Base-by-base conservation (phyloP, 306 rosid genomes). In the Cicer arietinum region DNA sequence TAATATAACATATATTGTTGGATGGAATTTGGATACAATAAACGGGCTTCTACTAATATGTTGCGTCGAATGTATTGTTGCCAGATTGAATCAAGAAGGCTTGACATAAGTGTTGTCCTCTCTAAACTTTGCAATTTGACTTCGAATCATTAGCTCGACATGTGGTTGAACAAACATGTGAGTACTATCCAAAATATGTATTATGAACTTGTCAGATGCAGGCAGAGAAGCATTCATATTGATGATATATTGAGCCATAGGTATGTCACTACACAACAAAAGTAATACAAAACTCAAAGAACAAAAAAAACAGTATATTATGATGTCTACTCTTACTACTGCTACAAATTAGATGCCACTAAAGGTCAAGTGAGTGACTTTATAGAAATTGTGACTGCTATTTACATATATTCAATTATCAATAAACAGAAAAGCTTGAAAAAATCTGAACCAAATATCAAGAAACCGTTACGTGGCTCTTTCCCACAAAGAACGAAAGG, bases 161-260 rank as follows among this genome's bases (percentile, higher is more conserved):
- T 88, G 87, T 5, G 93, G 96, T 74, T 94, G 98, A 77, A 91
- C 97, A 89, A 94, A 91, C 60, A 91, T 65, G 82, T 91, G 98
- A 42, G 97, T 90, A 18, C 20, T 81, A 80, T 94, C 97, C 93
- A 90, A 83, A 16, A 89, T 53, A 52, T 89, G 94, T 79, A 94
- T 90, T 37, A 94, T 90, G 86, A 94, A 90, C 66, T 87, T 86
- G 50, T 89, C 95, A 40, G 92, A 86, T 7, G 79, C 79, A 8
- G 98, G 98, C 70, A 85, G 9, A 50, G 94, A 50, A 75, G 88
- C 87, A 68, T 94, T 89, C 88, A 86, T 71, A 69, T 85, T 89
- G 87, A 91, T 87, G 82, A 94, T 90, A 85, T 91, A 94, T 43
- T 94, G 98, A 0, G 95, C 95, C 98, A 94, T 94, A 11, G 98